phyloP scores from a whole-genome alignment of 2,329 filamentous ascomycete species.

The Scedosporium aurantiacum region DNA sequence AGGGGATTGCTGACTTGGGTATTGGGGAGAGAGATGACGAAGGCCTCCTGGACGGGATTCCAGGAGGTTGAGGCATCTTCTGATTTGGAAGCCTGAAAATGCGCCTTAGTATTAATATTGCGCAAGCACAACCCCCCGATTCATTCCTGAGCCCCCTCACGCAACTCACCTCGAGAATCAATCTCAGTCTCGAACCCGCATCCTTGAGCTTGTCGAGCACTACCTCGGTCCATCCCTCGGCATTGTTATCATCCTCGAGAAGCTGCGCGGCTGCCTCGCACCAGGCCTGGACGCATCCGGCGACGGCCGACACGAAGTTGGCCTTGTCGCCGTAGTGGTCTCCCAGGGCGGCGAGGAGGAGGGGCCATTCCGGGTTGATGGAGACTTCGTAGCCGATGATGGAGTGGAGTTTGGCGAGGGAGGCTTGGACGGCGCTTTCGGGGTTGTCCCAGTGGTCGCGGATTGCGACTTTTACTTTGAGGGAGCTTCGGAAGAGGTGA shows the following conservation, averaged over 20 bases:
- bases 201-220: slow-evolving; percentile 25
- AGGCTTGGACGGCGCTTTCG: slow-evolving; percentile 20
- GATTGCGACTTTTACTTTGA: slow-evolving; percentile 30
- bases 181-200: slow-evolving; percentile 15
- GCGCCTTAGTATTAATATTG: too few relatives aligned
- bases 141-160: neutral
- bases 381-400: slow-evolving; percentile 27
- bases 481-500: slow-evolving; percentile 20
- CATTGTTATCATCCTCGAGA: slow-evolving; percentile 28
- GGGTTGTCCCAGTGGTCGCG: slow-evolving; percentile 30
- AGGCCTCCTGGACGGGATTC: slow-evolving; percentile 24
- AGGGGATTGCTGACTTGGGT: slow-evolving; percentile 17
- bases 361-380: slow-evolving; percentile 31
- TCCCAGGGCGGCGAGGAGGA: slow-evolving; percentile 27
- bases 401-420: slow-evolving; percentile 19
- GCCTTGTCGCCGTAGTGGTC: slow-evolving; percentile 27
- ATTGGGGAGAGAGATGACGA: slow-evolving; percentile 28
- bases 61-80: slow-evolving; percentile 23
- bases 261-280: slow-evolving; percentile 25
- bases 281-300: slow-evolving; percentile 28
- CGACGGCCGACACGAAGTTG: slow-evolving; percentile 24
- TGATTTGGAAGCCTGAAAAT: slow-evolving; percentile 17
- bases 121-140: neutral
- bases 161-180: slow-evolving; percentile 21
- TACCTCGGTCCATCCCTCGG: slow-evolving; percentile 29